Evolutionary conservation across 768 basidiomycete genomes (phyloP).

Genomic region (Chalciporus chontae): DNA sequence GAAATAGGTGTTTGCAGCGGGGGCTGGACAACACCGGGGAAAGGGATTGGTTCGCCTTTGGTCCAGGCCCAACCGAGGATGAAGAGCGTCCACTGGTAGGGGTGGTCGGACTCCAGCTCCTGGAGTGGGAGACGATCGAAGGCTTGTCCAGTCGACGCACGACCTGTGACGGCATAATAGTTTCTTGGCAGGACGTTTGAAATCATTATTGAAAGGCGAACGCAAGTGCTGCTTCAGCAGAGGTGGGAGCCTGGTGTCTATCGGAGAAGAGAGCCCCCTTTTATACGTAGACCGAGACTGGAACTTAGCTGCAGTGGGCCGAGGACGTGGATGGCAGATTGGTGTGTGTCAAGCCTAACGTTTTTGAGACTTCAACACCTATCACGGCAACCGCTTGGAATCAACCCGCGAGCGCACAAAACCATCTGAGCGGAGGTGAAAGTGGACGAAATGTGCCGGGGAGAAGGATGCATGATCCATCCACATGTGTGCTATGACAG

Average conservation of each 20-base stretch:
- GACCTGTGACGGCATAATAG: slow-evolving; percentile 22
- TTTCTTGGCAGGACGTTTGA: background rate
- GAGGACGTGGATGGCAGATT: too few relatives aligned
- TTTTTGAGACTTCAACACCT: too few relatives aligned
- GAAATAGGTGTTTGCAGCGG: slow-evolving; percentile 2
- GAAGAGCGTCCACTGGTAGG: slow-evolving; percentile 27
- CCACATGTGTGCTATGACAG: too few relatives aligned
- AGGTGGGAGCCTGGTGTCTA: background rate
- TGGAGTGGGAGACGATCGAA: slow-evolving; percentile 24
- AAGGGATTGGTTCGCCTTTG: slow-evolving; percentile 9
- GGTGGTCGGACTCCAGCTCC: slow-evolving; percentile 14
- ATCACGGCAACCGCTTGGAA: too few relatives aligned
- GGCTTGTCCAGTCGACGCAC: slow-evolving; percentile 9
- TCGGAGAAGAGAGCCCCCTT: background rate
- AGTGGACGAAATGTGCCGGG: too few relatives aligned
- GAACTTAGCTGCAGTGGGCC: too few relatives aligned
- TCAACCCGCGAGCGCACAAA: too few relatives aligned
- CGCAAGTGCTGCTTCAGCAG: background rate
- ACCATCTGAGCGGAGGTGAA: too few relatives aligned
- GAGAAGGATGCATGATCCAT: too few relatives aligned
- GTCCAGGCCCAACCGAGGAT: slow-evolving; percentile 19
- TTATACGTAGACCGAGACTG: slow-evolving; percentile 3
- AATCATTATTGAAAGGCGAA: background rate
- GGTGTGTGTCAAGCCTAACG: too few relatives aligned
- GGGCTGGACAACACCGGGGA: slow-evolving; percentile 16